Evolutionary conservation across 805 yeast species (phyloP).

Genomic region (Metschnikowia arizonensis): DNA sequence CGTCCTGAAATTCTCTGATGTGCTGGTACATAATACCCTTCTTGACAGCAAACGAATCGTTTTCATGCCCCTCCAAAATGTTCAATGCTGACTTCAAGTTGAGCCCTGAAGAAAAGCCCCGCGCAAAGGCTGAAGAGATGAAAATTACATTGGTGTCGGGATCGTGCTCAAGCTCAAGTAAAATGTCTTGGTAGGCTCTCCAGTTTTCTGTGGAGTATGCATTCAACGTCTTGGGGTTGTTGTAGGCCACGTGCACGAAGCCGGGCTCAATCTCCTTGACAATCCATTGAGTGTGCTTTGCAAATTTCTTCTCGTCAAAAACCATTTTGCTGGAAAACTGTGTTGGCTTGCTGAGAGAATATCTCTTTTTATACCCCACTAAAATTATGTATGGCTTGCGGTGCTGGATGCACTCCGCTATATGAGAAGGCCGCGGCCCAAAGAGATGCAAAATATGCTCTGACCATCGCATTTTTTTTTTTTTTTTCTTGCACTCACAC

Average conservation of each 20-base stretch:
- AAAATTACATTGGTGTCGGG: conserved; percentile 47
- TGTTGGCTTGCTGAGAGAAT: not conserved
- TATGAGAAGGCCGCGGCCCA: no score
- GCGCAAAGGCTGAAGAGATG: conserved; percentile 53
- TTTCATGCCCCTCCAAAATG: conserved; percentile 8
- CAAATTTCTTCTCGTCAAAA: conserved; percentile 4
- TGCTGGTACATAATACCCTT: conserved; percentile 30
- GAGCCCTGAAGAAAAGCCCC: conserved; percentile 62
- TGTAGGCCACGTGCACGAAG: conserved; percentile 55
- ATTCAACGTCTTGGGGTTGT: conserved; percentile 57
- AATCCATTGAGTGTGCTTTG: conserved; percentile 21
- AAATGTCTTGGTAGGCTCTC: conserved; percentile 50
- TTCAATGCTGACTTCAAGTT: conserved; percentile 42
- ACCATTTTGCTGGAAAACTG: conserved; percentile 7
- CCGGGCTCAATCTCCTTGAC: conserved; percentile 43
- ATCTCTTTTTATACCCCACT: conserved; percentile 3
- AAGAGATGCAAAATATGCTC: not conserved
- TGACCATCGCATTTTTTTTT: no score
- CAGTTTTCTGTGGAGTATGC: conserved; percentile 55
- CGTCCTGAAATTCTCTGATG: conserved; percentile 56
- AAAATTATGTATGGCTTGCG: not conserved
- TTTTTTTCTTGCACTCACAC: no score
- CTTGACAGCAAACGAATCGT: conserved; percentile 17
- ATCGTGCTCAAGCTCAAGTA: conserved; percentile 42
- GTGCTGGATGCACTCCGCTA: not conserved